Evolutionary conservation across 2,329 filamentous ascomycete species (phyloP).

Genomic region (Fusarium stilboides): DNA sequence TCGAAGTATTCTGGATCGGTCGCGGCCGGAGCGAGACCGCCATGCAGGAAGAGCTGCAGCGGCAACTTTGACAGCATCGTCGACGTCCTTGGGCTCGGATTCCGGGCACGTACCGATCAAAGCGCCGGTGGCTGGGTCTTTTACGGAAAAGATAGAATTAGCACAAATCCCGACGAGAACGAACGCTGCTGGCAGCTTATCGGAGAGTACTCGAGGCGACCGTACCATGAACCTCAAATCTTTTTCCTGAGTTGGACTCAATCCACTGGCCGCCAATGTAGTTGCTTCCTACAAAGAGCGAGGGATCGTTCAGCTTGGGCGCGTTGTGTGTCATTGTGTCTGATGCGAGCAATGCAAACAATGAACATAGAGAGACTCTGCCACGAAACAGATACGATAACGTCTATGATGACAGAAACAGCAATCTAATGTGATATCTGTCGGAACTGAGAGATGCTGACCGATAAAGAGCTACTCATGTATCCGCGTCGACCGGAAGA

Average conservation of each 20-base stretch:
- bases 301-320: conserved; percentile 20
- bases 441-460: no score
- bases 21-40: conserved; percentile 70
- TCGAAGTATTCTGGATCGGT: conserved; percentile 70
- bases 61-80: conserved; percentile 78
- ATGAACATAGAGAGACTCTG: no score
- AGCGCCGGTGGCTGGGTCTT: conserved; percentile 76
- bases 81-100: conserved; percentile 76
- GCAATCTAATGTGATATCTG: no score
- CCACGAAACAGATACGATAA: no score
- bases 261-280: conserved; percentile 85
- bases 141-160: no score
- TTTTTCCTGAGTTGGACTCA: conserved; percentile 76
- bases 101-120: conserved; percentile 80
- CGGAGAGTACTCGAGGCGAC: no score
- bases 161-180: no score
- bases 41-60: conserved; percentile 69
- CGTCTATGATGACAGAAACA: no score
- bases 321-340: conserved; percentile 12
- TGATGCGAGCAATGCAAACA: no score
- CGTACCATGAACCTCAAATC: conserved; percentile 76
- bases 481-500: no score
- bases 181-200: no score
- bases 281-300: conserved; percentile 49
- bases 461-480: no score